Base-by-base conservation (phyloP, 257 asterid genomes). In the Galeopsis tetrahit region DNA sequence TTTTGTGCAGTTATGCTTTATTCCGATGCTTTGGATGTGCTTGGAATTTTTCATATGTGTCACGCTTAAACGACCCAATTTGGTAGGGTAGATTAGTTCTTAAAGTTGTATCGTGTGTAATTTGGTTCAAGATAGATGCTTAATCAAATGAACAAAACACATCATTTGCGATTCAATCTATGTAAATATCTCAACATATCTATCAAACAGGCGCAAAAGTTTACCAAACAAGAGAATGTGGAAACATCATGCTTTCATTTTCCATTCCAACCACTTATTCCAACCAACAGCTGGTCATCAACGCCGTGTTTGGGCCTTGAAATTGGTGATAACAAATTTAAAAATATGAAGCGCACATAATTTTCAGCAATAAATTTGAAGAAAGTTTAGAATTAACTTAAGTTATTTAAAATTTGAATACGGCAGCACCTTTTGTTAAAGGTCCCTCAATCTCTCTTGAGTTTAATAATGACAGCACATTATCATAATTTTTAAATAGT, bases 1-100 rank as follows among this genome's bases (percentile, higher is more conserved):
- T 69, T 79, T 56, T 69, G 71, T 55, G 63, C n/a, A 55, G 13
- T 63, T 74, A 28, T 66, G 15, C 81, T 80, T 69, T 77, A 36
- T 44, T 79, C 76, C 15, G 17, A 43, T 49, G 44, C 58, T 64
- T n/a, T 46, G 0, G 39, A 31, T 33, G 55, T 32, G 40, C 10
- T 46, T 34, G 33, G 40, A 39, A 28, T 11, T 6, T 21, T 8
- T 28, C 7, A 8, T 34, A 36, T 9, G 28, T 21, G 28, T 21
- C 1, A 21, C 28, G 1, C 28, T 21, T 21, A 21, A 21, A 21
- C 28, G 28, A 21, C 28, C 28, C 28, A 21, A 21, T n/a, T n/a
- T n/a, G n/a, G n/a, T n/a, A n/a, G n/a, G n/a, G n/a, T n/a, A n/a
- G n/a, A n/a, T n/a, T n/a, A n/a, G n/a, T n/a, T n/a, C n/a, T n/a